These are phyloP conservation scores for Noccaea bulbosa DNA, from an alignment of 345 rosid genomes.

Conservation along the genomic window DNA sequence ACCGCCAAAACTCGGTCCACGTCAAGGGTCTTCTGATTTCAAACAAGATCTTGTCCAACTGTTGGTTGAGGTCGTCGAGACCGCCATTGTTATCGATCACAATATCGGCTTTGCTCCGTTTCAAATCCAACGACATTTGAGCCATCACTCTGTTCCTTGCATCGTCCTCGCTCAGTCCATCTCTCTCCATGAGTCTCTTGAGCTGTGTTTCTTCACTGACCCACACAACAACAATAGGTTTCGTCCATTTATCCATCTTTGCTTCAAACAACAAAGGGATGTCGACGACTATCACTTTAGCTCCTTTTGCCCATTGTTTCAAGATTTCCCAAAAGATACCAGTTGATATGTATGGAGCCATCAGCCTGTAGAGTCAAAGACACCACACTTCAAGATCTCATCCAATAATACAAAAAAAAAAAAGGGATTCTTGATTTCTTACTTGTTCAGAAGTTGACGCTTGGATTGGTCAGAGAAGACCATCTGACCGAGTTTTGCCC, in stretches of 20 bases:
- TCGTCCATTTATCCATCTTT: constrained; percentile 86
- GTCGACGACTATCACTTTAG: constrained; percentile 74
- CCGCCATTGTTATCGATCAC: constrained; percentile 80
- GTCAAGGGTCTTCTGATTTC: constrained; percentile 71
- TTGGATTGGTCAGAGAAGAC: constrained; percentile 83
- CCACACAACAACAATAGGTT: constrained; percentile 66
- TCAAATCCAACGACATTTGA: constrained; percentile 78
- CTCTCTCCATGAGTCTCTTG: constrained; percentile 74
- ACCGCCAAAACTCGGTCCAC: constrained; percentile 81
- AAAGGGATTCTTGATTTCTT: neutral
- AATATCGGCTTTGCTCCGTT: constrained; percentile 71
- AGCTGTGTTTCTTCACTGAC: constrained; percentile 78
- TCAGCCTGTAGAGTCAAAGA: constrained; percentile 49
- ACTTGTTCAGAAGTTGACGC: constrained; percentile 86
- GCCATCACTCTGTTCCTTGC: constrained; percentile 79
- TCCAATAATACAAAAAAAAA: neutral
- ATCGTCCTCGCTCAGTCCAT: constrained; percentile 62
- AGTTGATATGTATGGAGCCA: constrained; percentile 82
- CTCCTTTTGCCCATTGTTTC: constrained; percentile 76
- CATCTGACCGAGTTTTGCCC: constrained; percentile 73
- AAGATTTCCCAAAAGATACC: constrained; percentile 69
- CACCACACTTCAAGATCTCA: neutral
- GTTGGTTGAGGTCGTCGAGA: constrained; percentile 65
- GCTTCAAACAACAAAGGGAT: constrained; percentile 84
- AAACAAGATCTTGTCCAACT: constrained; percentile 55